Evolutionary conservation across 2,329 filamentous ascomycete genomes (phyloP), one percentile per base, ranked within the genome.

Genomic region (Ascochyta viciae-villosae): DNA sequence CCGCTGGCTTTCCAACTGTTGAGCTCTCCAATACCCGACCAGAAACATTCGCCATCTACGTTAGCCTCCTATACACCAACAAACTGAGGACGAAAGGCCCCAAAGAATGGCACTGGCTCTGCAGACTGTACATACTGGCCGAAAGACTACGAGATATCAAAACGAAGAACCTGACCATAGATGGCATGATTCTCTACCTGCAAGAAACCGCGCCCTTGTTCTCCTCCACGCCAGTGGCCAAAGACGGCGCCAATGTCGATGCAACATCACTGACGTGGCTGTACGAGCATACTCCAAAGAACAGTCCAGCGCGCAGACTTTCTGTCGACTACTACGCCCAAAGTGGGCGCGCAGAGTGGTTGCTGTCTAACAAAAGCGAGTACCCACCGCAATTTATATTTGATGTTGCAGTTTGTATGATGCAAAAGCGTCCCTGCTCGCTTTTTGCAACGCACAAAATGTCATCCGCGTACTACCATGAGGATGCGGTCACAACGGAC

Each of bases 121-220:
- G 31, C 16, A 24, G 40, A 27, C 22, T 44, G 4, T 51, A 44
- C 48, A 31, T 51, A 6, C 38, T 51, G 7, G 39, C 39, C 13
- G 39, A 51, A 15, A 43, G 34, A 37, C n/a, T 51, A 16, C 48
- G 44, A 35, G 48, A 44, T n/a, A 7, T 35, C 29, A 22, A 37
- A 16, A 29, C 48, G 10, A 43, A 51, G 23, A 50, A 50, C 26
- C 31, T n/a, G 7, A 23, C 35, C 22, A 35, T 46, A 6, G 43
- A 46, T 19, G 43, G 31, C 23, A 46, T 46, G 43, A 23, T 44
- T 7, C 29, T 34, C 19, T 44, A 33, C 42, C 22, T 44, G 23
- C 27, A 29, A 22, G 37, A 39, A 39, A 12, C 37, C 2, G 3
- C 15, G 4, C 42, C 19, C 2, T 3, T 22, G 12, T 35, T 44